These are phyloP conservation scores for Entomortierella chlamydospora DNA, from an alignment of 192 early-diverging fungal genomes.

Conservation along the genomic window DNA sequence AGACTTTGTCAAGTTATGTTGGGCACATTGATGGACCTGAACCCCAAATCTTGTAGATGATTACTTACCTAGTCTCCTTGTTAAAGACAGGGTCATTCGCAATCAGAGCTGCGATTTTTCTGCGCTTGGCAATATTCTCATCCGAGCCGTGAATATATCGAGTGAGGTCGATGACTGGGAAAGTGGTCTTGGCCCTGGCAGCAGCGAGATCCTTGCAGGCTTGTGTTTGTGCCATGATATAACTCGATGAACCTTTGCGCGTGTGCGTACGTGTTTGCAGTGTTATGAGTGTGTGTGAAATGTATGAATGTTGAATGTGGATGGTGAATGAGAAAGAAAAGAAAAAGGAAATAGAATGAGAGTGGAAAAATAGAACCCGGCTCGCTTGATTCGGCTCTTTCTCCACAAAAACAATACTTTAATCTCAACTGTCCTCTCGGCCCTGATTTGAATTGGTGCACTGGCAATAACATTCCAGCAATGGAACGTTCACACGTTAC, in stretches of 20 bases:
- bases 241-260: background rate
- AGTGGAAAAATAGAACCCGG: constrained; percentile 1
- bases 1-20: no score
- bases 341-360: background rate
- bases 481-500: no score
- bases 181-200: constrained; percentile 36
- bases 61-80: constrained; percentile 22
- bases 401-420: no score
- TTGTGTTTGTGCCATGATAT: constrained; percentile 26
- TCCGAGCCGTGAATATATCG: constrained; percentile 53
- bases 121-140: constrained; percentile 22
- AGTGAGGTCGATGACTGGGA: constrained; percentile 39
- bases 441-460: no score
- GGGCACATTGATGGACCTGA: no score
- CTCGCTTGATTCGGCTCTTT: no score
- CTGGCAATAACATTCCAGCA: no score
- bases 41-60: no score
- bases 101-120: constrained; percentile 26
- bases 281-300: background rate
- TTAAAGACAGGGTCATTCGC: constrained; percentile 45
- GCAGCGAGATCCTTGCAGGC: constrained; percentile 40
- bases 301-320: background rate
- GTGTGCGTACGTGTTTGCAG: no score
- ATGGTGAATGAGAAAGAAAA: constrained; percentile 6
- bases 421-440: no score